A percentile compares a stretch with the other conserved stretches of the same genome.
phyloP scores from a whole-genome alignment of 2,329 filamentous ascomycete genomes.

The Corynespora cassiicola region DNA sequence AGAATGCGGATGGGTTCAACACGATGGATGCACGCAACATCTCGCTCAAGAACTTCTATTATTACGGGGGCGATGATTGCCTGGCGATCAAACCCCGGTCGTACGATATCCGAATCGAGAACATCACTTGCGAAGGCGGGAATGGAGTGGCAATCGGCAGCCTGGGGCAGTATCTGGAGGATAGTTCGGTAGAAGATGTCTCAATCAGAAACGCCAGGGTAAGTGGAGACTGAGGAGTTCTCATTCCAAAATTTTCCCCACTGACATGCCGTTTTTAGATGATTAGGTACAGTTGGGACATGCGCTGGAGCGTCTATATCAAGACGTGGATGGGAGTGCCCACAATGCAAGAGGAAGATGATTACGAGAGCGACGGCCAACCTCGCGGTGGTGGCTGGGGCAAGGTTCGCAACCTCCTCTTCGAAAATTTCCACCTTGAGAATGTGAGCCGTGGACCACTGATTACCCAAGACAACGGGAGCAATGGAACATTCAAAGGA shows the following conservation, averaged over 20 bases:
- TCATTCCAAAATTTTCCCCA: too few species aligned
- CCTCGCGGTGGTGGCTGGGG: constrained; percentile 63
- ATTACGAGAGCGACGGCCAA: constrained; percentile 58
- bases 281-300: too few species aligned
- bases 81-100: constrained; percentile 68
- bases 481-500: constrained; percentile 57
- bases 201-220: constrained; percentile 55
- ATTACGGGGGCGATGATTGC: constrained; percentile 67
- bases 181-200: constrained; percentile 59
- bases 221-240: too few species aligned
- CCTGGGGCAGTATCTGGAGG: constrained; percentile 63
- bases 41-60: constrained; percentile 57
- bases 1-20: constrained; percentile 65
- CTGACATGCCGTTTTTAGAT: too few species aligned
- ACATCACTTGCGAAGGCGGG: constrained; percentile 60
- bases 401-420: constrained; percentile 57
- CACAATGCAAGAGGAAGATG: constrained; percentile 36
- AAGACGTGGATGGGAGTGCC: constrained; percentile 63
- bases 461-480: constrained; percentile 58
- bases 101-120: constrained; percentile 63
- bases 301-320: constrained; percentile 54
- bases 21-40: constrained; percentile 63
- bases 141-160: constrained; percentile 61
- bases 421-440: constrained; percentile 58
- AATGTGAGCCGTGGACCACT: constrained; percentile 52